Conservation (phyloP, 768 basidiomycete species). For the Daedaleopsis nitida region DNA sequence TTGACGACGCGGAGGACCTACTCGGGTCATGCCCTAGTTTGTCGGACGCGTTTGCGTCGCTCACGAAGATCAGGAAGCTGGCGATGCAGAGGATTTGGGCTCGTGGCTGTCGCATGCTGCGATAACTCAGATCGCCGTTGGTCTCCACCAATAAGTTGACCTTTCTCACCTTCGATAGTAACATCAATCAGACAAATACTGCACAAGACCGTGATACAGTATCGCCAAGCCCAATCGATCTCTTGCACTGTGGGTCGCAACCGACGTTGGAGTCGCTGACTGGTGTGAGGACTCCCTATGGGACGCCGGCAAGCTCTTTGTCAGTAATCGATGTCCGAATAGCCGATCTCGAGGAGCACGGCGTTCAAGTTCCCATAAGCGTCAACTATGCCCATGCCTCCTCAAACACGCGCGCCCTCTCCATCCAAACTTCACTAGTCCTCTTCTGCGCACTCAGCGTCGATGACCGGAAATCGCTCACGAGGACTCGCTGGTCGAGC, state of each 20-base stretch:
- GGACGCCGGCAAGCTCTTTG: background rate
- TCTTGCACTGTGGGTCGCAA: too few species aligned
- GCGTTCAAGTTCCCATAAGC: background rate
- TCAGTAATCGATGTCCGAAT: background rate
- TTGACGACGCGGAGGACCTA: slow-evolving; percentile 4
- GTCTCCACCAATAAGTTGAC: background rate
- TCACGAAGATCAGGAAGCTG: background rate
- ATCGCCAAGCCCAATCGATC: too few species aligned
- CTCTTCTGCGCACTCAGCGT: background rate
- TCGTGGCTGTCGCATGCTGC: background rate
- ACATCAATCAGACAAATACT: too few species aligned
- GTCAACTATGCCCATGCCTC: background rate
- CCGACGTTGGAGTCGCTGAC: background rate
- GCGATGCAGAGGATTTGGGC: background rate
- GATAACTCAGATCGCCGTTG: background rate
- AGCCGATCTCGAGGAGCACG: background rate
- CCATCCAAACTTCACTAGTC: background rate
- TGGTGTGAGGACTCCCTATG: background rate
- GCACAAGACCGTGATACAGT: too few species aligned
- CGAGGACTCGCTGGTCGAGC: background rate
- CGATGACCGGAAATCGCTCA: background rate
- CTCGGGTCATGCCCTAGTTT: background rate
- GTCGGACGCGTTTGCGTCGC: background rate
- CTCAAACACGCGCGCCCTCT: background rate
- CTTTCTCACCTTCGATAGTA: background rate